These are phyloP conservation scores for Kazachstania bromeliacearum DNA, from an alignment of 805 yeast species.

Conservation along the genomic window DNA sequence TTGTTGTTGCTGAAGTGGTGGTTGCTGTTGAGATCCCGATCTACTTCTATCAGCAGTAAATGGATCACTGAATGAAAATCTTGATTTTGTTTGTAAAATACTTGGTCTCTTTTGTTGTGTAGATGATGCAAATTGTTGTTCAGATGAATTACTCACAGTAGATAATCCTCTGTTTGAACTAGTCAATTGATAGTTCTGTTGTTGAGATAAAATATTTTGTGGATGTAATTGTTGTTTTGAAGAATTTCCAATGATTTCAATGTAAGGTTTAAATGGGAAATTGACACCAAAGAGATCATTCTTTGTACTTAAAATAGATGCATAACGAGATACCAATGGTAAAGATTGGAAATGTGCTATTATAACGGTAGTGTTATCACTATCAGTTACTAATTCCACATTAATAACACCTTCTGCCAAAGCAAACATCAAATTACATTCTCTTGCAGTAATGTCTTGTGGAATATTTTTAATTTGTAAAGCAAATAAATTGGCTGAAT, in stretches of 20 bases:
- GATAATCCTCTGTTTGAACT: not conserved
- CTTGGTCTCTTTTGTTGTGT: constrained; percentile 9
- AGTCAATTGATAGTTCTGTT: constrained; percentile 8
- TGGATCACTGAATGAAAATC: constrained; percentile 55
- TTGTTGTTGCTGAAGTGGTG: constrained; percentile 8
- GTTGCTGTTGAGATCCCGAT: constrained; percentile 1
- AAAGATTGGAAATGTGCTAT: constrained; percentile 37
- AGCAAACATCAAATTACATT: constrained; percentile 54
- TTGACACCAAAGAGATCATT: constrained; percentile 37
- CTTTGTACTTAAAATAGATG: constrained; percentile 32
- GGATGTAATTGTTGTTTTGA: constrained; percentile 14
- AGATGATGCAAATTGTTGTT: constrained; percentile 8
- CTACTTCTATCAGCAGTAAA: constrained; percentile 21
- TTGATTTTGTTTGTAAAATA: constrained; percentile 32
- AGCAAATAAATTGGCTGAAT: constrained; percentile 5
- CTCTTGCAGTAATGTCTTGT: constrained; percentile 50
- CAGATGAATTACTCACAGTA: constrained; percentile 4
- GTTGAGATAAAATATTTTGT: constrained; percentile 7
- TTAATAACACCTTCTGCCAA: constrained; percentile 51
- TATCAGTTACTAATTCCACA: constrained; percentile 32
- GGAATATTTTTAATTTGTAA: constrained; percentile 50
- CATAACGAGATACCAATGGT: constrained; percentile 34
- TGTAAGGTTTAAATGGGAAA: constrained; percentile 29
- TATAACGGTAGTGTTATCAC: constrained; percentile 8
- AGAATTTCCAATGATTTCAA: constrained; percentile 31